phyloP scores from a whole-genome alignment of 1,284 basidiomycete species.

The Peniophora sp. region DNA sequence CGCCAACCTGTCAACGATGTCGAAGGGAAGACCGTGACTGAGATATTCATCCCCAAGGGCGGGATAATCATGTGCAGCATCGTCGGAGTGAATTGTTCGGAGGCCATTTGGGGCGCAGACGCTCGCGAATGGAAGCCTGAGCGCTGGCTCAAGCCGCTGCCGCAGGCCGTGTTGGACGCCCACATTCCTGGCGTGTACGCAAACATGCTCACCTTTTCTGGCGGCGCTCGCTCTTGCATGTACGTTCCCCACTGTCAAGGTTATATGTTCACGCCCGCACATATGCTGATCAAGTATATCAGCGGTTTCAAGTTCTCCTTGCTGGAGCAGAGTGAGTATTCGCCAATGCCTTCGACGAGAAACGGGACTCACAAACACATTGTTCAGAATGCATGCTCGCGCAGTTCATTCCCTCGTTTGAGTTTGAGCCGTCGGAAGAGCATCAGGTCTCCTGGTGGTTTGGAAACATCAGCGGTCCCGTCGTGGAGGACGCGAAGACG shows the following conservation, averaged over 20 bases:
- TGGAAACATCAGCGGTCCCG: not conserved
- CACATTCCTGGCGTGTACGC: not conserved
- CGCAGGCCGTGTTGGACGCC: not conserved
- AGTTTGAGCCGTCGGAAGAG: constrained; percentile 7
- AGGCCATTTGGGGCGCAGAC: not conserved
- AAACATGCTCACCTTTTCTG: not conserved
- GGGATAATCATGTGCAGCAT: constrained; percentile 9
- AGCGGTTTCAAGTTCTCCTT: not conserved
- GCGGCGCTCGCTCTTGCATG: constrained; percentile 1
- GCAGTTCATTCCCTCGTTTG: constrained; percentile 7
- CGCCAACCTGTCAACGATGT: constrained; percentile 9
- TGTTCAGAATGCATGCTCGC: constrained; percentile 5
- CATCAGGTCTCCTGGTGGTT: constrained; percentile 1
- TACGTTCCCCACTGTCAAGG: not conserved
- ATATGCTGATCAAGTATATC: not conserved
- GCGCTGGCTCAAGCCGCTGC: constrained; percentile 1
- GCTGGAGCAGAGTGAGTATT: not conserved
- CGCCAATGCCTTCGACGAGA: no score
- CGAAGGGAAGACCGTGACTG: constrained; percentile 5
- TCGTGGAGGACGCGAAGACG: not conserved
- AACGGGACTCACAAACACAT: not conserved
- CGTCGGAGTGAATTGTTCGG: not conserved
- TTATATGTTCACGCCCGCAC: not conserved
- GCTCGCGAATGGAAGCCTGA: not conserved
- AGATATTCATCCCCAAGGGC: not conserved